Conservation (phyloP, 345 rosid species). For the Linum tenue region DNA sequence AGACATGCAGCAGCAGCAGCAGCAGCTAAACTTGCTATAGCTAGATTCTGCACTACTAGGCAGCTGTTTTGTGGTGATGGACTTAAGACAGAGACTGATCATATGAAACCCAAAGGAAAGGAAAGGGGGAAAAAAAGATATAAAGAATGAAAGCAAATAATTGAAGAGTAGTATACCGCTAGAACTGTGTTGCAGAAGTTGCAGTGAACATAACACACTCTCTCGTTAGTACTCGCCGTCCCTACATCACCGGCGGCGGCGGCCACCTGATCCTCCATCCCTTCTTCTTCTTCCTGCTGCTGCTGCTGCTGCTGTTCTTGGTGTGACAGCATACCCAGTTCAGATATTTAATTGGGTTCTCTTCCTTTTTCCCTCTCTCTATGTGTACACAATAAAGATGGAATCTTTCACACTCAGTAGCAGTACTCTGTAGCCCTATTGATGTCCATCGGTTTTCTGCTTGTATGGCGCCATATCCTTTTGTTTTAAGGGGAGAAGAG, state of each 20-base stretch:
- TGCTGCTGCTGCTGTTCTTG: slow-evolving; percentile 37
- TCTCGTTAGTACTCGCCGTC: not conserved
- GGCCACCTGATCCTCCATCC: too few relatives aligned
- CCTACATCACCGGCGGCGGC: slow-evolving; percentile 17
- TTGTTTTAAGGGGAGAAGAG: not conserved
- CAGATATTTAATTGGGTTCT: not conserved
- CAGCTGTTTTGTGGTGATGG: too few relatives aligned
- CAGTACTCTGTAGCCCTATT: too few relatives aligned
- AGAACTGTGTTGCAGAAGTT: slow-evolving; percentile 94
- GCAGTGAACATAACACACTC: slow-evolving; percentile 93
- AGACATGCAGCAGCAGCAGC: too few relatives aligned
- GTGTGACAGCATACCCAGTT: slow-evolving; percentile 42
- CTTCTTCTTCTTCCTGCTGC: too few relatives aligned
- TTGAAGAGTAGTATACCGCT: slow-evolving; percentile 51
- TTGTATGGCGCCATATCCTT: too few relatives aligned
- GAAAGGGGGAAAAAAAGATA: slow-evolving; percentile 2
- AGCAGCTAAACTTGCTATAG: too few relatives aligned
- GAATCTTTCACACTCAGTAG: not conserved
- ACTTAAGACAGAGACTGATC: not conserved
- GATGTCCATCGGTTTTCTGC: too few relatives aligned
- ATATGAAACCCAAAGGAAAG: not conserved
- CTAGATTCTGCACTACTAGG: too few relatives aligned
- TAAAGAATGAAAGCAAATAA: slow-evolving; percentile 11
- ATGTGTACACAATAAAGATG: not conserved
- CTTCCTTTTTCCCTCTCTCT: not conserved